Evolutionary conservation across 2,329 filamentous ascomycete species (phyloP).

Genomic region (Arthrobotrys pseudoclavata): DNA sequence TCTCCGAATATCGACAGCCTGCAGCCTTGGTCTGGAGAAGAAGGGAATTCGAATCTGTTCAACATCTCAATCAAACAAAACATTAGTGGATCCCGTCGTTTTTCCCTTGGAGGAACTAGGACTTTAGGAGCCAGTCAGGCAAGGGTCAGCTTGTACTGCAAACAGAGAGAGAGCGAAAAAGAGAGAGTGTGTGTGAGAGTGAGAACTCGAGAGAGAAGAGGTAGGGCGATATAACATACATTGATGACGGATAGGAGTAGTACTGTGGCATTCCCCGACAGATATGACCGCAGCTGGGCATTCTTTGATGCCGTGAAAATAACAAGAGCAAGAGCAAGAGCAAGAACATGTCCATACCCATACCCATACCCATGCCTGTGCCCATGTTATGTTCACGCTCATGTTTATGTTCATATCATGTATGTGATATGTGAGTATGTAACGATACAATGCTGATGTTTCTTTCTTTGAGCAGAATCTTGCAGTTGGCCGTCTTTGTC

Average conservation of each 20-base stretch:
- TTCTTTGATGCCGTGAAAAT: slow-evolving; percentile 7
- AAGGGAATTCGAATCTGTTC: background rate
- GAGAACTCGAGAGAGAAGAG: background rate
- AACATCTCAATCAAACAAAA: slow-evolving; percentile 3
- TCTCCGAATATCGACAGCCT: background rate
- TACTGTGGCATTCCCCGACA: slow-evolving; percentile 1
- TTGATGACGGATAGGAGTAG: background rate
- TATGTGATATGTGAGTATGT: slow-evolving; percentile 5
- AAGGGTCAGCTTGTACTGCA: slow-evolving; percentile 27
- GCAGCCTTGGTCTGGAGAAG: background rate
- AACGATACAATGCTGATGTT: slow-evolving; percentile 3
- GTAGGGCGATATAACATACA: background rate
- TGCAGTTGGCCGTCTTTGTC: slow-evolving; percentile 10
- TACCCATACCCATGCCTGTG: background rate
- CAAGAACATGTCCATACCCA: slow-evolving; percentile 1
- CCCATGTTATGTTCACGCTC: background rate
- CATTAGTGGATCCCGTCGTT: slow-evolving; percentile 14
- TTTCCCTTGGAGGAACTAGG: background rate
- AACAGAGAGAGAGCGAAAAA: slow-evolving; percentile 2
- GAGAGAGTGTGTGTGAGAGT: background rate
- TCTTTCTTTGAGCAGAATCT: slow-evolving; percentile 24
- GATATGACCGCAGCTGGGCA: background rate
- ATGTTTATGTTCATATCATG: background rate
- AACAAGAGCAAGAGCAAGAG: background rate
- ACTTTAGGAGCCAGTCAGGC: slow-evolving; percentile 4